phyloP scores from a whole-genome alignment of 805 yeast species.

The Wickerhamiella lipophila region DNA sequence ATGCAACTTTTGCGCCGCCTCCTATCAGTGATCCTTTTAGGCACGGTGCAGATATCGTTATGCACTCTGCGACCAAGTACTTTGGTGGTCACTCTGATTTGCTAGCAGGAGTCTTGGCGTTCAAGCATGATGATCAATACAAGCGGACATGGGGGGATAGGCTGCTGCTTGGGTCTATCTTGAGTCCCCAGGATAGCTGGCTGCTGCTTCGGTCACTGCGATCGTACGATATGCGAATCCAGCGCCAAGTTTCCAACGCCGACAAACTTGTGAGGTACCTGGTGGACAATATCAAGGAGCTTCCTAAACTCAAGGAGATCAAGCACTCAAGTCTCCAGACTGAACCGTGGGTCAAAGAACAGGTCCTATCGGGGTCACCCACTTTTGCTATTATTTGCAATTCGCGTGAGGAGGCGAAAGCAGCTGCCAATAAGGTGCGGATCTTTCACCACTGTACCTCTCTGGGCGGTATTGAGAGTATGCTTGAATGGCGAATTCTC shows the following conservation, averaged over 20 bases:
- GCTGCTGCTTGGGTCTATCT: conserved; percentile 60
- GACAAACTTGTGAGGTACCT: conserved; percentile 48
- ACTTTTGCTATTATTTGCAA: conserved; percentile 60
- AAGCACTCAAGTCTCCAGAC: conserved; percentile 67
- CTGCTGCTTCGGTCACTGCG: conserved; percentile 67
- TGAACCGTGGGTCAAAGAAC: conserved; percentile 53
- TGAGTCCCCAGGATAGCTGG: conserved; percentile 65
- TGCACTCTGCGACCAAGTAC: conserved; percentile 89
- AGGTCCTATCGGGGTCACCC: conserved; percentile 44
- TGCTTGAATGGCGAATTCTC: conserved; percentile 82
- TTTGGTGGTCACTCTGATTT: conserved; percentile 94
- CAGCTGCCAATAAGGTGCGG: conserved; percentile 15
- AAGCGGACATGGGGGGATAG: conserved; percentile 49
- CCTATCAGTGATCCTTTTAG: conserved; percentile 72
- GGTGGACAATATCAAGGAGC: conserved; percentile 36
- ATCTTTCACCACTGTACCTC: conserved; percentile 83
- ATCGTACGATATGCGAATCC: conserved; percentile 62
- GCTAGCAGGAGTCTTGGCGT: conserved; percentile 62
- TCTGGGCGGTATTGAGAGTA: conserved; percentile 81
- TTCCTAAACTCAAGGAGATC: conserved; percentile 39
- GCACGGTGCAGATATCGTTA: conserved; percentile 74
- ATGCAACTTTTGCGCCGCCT: conserved; percentile 90
- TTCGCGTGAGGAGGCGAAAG: conserved; percentile 42
- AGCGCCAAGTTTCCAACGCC: conserved; percentile 52
- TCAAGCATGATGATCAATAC: background rate